These are phyloP conservation scores for Leccinum subtestaceum DNA, from an alignment of 768 basidiomycete species.

Conservation along the genomic window DNA sequence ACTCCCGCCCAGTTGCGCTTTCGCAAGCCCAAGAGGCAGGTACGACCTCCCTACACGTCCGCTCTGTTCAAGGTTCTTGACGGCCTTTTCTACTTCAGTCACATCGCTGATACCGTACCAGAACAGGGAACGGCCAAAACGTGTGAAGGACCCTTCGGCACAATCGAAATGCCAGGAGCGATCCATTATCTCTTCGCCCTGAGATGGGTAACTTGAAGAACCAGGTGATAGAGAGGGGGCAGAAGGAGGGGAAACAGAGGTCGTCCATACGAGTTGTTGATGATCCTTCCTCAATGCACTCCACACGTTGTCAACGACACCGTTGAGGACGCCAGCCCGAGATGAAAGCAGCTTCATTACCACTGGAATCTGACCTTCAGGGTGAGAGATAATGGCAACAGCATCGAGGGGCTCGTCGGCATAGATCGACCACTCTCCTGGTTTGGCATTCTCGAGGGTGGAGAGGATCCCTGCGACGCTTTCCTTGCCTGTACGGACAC, in stretches of 20 bases:
- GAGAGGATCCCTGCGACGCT: slow-evolving; percentile 83
- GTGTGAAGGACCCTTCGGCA: slow-evolving; percentile 95
- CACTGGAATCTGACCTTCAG: slow-evolving; percentile 83
- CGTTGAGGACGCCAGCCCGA: slow-evolving; percentile 87
- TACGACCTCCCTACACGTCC: slow-evolving; percentile 85
- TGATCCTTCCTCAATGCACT: slow-evolving; percentile 95
- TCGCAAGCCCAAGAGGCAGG: slow-evolving; percentile 52
- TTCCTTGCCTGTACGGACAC: slow-evolving; percentile 76
- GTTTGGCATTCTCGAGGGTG: slow-evolving; percentile 59
- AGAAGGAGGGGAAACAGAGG: slow-evolving; percentile 48
- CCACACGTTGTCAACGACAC: slow-evolving; percentile 96
- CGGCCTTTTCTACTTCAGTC: slow-evolving; percentile 83
- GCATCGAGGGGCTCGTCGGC: slow-evolving; percentile 98
- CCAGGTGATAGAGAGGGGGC: slow-evolving; percentile 5
- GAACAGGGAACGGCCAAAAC: slow-evolving; percentile 90
- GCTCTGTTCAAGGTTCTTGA: slow-evolving; percentile 71
- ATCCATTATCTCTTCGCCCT: slow-evolving; percentile 80
- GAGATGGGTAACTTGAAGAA: slow-evolving; percentile 7
- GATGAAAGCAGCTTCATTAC: slow-evolving; percentile 91
- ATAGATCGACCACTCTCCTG: slow-evolving; percentile 88
- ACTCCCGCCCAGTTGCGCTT: slow-evolving; percentile 19
- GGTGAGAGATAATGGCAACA: slow-evolving; percentile 90
- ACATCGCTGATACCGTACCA: slow-evolving; percentile 97
- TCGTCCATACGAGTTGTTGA: slow-evolving; percentile 95
- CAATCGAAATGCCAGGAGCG: slow-evolving; percentile 98